These are phyloP conservation scores for Ceratobasidium sp. DNA, from an alignment of 1,284 basidiomycete species.

Conservation along the genomic window DNA sequence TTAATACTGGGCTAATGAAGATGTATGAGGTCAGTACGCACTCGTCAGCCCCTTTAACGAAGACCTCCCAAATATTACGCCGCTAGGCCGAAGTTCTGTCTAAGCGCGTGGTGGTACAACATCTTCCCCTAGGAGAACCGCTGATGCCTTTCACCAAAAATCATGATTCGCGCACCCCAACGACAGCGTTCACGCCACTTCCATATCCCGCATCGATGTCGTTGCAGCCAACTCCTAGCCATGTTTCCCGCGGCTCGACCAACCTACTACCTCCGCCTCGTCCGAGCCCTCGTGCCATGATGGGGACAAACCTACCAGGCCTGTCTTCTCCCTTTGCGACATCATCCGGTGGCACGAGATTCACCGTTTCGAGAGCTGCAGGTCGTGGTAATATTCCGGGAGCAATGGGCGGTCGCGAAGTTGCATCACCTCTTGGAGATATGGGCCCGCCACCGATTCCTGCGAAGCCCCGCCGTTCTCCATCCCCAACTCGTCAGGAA, in stretches of 20 bases:
- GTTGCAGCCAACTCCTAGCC: neutral
- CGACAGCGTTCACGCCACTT: neutral
- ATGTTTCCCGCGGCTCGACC: neutral
- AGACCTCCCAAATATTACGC: neutral
- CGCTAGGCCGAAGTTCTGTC: conserved; percentile 88
- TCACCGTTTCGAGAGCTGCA: conserved; percentile 34
- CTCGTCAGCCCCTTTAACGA: neutral
- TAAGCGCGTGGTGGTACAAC: conserved; percentile 97
- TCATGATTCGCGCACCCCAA: neutral
- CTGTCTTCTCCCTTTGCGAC: conserved; percentile 14
- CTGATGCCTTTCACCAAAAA: conserved; percentile 48
- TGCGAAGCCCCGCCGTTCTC: neutral
- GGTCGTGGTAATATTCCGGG: conserved; percentile 37
- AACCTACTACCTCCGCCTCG: conserved; percentile 29
- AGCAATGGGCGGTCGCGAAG: conserved; percentile 27
- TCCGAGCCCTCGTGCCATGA: neutral
- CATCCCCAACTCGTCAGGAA: neutral
- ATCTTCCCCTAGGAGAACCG: conserved; percentile 85
- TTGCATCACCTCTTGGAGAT: conserved; percentile 9
- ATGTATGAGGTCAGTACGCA: conserved; percentile 81
- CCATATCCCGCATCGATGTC: neutral
- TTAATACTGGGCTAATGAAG: conserved; percentile 88
- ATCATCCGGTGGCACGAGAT: conserved; percentile 36
- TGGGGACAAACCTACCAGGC: neutral
- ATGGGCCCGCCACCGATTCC: conserved; percentile 31